Evolutionary conservation across 1,284 basidiomycete species (phyloP), one percentile per base, ranked within the genome.

Genomic region (Limonomyces culmigenus): DNA sequence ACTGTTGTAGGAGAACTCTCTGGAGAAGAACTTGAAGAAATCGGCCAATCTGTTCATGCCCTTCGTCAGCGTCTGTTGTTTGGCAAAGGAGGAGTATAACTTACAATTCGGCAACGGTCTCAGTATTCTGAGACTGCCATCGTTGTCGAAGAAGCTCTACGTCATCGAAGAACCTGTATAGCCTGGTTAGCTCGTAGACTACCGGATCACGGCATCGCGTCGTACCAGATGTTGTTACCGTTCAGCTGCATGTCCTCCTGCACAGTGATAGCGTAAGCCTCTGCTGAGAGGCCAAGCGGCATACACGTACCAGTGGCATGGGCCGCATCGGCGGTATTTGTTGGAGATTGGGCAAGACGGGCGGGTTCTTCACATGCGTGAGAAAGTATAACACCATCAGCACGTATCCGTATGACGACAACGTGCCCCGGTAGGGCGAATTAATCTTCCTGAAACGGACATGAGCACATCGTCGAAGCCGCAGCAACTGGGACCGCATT

Each of bases 391-490:
- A 86, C 50, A 96, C 92, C 56, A 97, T 78, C 40, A 98, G 70
- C 46, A 95, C 93, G 61, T 95, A 97, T 41, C 93, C 93, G 56
- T 98, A 98, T 35, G 91, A 96, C 32, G 88, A 93, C 33, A 98
- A 63, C 2, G 93, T 97, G 41, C 93, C 93, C 48, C 86, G 79
- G 58, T 96, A 98, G 14, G 93, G 91, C 39, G 89, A 95, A 56
- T 98, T 96, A 58, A 98, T 95, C 72, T 95, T 92, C 59, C 86
- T 86, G 47, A 17, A 17, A 5, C 23, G 35, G 15, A 27, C 10
- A 17, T 10, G 12, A 36, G 27, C 37, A 34, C 32, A 18, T 38
- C 29, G 18, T 33, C n/a, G 17, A 14, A 3, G 3, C 29, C 38
- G 16, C 37, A 40, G n/a, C n/a, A 14, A 16, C 5, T 2, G 29